Conservation (phyloP, 441 rosid genomes). For the Pelargonium citronellum region DNA sequence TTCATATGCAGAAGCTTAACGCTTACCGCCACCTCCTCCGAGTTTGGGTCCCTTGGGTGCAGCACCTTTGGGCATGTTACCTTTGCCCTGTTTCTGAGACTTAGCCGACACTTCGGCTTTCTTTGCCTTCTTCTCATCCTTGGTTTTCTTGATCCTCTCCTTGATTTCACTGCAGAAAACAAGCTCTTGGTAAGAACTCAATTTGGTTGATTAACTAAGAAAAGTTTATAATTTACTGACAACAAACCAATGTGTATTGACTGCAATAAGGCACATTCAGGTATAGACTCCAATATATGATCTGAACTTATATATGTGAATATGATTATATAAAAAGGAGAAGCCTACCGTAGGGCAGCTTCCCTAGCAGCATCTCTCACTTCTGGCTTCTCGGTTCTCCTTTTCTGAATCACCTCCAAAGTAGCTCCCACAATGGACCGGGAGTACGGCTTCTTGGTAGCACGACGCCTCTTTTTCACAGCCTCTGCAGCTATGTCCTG, state of each 20-base stretch:
- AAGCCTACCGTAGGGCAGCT: slow-evolving; percentile 8
- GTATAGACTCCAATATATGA: neutral
- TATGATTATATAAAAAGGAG: neutral
- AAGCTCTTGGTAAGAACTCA: too few species aligned
- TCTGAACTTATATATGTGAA: neutral
- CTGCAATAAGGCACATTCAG: neutral
- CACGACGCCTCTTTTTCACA: slow-evolving; percentile 12
- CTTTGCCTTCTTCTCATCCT: slow-evolving; percentile 14
- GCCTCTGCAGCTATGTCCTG: slow-evolving; percentile 15
- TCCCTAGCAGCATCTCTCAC: slow-evolving; percentile 5
- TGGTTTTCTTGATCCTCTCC: slow-evolving; percentile 15
- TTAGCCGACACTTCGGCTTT: slow-evolving; percentile 2
- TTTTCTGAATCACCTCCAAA: slow-evolving; percentile 12
- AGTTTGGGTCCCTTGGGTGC: neutral
- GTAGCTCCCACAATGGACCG: slow-evolving; percentile 13
- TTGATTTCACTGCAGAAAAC: slow-evolving; percentile 8
- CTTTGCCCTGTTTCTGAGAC: slow-evolving; percentile 12
- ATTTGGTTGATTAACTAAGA: too few species aligned
- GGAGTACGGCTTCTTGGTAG: slow-evolving; percentile 11
- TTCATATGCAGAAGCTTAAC: neutral
- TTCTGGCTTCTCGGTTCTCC: slow-evolving; percentile 11
- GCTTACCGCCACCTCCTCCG: neutral
- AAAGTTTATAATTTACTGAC: neutral
- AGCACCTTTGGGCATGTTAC: slow-evolving; percentile 2
- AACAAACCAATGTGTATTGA: neutral